phyloP scores from a whole-genome alignment of 768 basidiomycete genomes.

The Lactarius psammicola region DNA sequence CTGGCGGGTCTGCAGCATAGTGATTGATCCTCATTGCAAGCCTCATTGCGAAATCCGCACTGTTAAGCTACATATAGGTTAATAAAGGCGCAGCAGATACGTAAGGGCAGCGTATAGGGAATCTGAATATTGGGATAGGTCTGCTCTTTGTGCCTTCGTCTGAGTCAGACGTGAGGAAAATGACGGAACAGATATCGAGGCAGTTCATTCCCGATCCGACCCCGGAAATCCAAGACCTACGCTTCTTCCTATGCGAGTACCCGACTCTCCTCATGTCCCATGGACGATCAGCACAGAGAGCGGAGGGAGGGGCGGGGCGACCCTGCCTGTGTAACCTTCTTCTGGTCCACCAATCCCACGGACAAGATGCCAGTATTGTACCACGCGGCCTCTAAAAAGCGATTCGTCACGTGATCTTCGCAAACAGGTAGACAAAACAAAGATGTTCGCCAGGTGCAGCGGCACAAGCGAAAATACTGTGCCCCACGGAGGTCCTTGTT shows the following conservation, averaged over 20 bases:
- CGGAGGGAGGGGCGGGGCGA: background rate
- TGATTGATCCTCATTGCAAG: too few species aligned
- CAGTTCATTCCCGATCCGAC: too few species aligned
- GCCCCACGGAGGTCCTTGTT: slow-evolving; percentile 34
- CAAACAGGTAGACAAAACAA: slow-evolving; percentile 56
- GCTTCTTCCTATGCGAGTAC: background rate
- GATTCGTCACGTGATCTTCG: slow-evolving; percentile 60
- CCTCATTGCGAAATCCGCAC: too few species aligned
- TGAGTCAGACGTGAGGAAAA: too few species aligned
- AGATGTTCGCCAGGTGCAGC: slow-evolving; percentile 60
- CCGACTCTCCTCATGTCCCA: slow-evolving; percentile 14
- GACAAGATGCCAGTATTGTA: slow-evolving; percentile 53
- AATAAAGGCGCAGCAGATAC: too few species aligned
- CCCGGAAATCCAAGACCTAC: background rate
- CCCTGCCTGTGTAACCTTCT: background rate
- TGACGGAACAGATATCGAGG: too few species aligned
- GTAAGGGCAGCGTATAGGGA: too few species aligned
- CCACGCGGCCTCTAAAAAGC: slow-evolving; percentile 61
- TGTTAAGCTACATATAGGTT: too few species aligned
- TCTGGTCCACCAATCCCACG: background rate
- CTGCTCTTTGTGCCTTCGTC: too few species aligned
- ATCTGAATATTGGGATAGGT: too few species aligned
- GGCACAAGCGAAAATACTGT: slow-evolving; percentile 41
- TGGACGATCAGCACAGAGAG: background rate
- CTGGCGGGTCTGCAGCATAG: too few species aligned